These are phyloP conservation scores for Dunaliella primolecta DNA, from an alignment of 139 green algal genomes.

Conservation along the genomic window DNA sequence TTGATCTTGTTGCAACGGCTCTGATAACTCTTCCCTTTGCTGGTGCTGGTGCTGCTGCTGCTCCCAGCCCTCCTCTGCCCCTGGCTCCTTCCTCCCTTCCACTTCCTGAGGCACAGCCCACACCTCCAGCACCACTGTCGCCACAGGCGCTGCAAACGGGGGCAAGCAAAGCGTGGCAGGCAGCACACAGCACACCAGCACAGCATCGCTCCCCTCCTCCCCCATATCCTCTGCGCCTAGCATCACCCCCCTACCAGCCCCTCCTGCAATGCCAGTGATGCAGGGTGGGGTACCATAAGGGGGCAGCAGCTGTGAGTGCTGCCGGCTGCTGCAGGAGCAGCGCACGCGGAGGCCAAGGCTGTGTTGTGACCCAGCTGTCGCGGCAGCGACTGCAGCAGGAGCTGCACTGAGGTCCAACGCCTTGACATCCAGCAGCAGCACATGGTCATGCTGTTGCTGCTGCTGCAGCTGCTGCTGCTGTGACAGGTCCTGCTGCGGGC, in stretches of 20 bases:
- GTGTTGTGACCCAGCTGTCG: too few species aligned
- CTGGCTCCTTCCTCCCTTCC: neutral
- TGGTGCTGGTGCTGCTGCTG: neutral
- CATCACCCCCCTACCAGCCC: neutral
- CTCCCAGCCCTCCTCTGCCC: neutral
- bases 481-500: neutral
- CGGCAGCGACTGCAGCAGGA: too few species aligned
- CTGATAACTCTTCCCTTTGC: neutral
- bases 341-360: neutral
- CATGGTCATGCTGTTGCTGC: neutral
- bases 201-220: neutral
- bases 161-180: neutral
- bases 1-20: neutral
- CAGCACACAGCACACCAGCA: conserved; percentile 1
- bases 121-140: conserved; percentile 15
- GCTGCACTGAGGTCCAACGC: neutral
- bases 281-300: neutral
- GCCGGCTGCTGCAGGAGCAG: neutral
- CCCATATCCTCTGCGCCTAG: neutral
- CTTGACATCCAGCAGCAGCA: neutral
- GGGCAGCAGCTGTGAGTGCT: neutral
- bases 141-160: neutral
- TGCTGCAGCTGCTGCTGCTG: neutral
- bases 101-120: neutral
- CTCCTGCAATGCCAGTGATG: neutral